Conservation (phyloP, 345 rosid species). For the Lepidium africanum region DNA sequence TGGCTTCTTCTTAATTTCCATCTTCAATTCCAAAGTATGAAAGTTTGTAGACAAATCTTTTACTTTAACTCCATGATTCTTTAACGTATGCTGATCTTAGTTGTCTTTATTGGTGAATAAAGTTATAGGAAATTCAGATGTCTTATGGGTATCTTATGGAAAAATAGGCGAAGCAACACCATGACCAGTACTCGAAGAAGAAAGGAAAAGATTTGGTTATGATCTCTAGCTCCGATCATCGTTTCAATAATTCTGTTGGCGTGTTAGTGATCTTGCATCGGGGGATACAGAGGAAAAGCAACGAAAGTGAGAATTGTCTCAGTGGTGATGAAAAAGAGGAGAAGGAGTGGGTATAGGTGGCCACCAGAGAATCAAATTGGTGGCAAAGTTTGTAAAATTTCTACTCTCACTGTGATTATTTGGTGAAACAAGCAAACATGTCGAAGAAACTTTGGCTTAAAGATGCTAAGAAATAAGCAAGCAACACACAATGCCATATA, state of each 20-base stretch:
- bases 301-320: not conserved
- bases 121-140: too few species aligned
- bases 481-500: conserved; percentile 93
- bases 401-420: not conserved
- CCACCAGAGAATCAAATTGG: conserved; percentile 15
- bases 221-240: conserved; percentile 65
- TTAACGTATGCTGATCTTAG: too few species aligned
- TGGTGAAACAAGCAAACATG: conserved; percentile 39
- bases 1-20: too few species aligned
- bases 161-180: too few species aligned
- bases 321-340: too few species aligned
- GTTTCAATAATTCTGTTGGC: conserved; percentile 61
- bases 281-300: conserved; percentile 3
- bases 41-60: too few species aligned
- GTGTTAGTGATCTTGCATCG: conserved; percentile 21
- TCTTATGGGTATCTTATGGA: too few species aligned
- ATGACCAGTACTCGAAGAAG: too few species aligned
- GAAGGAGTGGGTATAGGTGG: not conserved
- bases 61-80: too few species aligned
- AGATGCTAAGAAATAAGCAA: conserved; percentile 70
- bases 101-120: too few species aligned
- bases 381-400: not conserved
- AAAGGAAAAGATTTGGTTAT: not conserved
- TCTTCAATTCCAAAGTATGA: too few species aligned
- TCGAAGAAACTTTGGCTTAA: conserved; percentile 55